Base-by-base conservation (phyloP, 1,284 basidiomycete genomes). In the Neonothopanus nambi region DNA sequence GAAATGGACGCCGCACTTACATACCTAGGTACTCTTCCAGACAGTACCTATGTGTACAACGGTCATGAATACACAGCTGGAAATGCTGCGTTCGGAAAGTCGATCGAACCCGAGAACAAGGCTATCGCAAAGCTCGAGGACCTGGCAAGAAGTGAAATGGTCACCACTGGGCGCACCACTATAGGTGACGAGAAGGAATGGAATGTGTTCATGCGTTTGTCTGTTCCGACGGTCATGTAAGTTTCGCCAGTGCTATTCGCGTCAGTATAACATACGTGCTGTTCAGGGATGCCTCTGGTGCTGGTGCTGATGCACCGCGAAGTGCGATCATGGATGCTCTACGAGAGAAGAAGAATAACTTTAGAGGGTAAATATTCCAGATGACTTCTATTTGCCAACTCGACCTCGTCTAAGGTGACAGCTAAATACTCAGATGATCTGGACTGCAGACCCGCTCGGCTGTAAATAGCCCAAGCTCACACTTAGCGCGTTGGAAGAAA, bases 61-160 rank as follows among this genome's bases (percentile, higher is more conserved):
- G 96, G 96, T 0, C 96, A 99, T 72, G 95, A 97, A 70, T 97
- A 95, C 73, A 95, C 94, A 3, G 72, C 71, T 6, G 80, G 81
- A 39, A 93, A 79, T 59, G 63, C 84, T 46, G 77, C 78, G 6
- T 91, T 92, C 67, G 87, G 75, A 2, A 78, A 74, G 59, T 71
- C 73, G 39, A 72, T 95, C 52, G 89, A 94, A 54, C 85, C 89
- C 1, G 67, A 74, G 5, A 88, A 85, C 62, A 48, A 72, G 4
- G 86, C 75, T 1, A 70, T 93, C 38, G 63, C 65, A 7, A 74
- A 78, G 18, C 80, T 95, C 21, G 71, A 71, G 7, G 69, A 77
- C 41, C 70, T 91, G 33, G 76, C 78, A 30, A 64, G 71, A 47
- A 70, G 77, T 48, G 81, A 85, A 59, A 65, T 78, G 54, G 66